Evolutionary conservation across 306 rosid species (phyloP).

Genomic region (Ochetophila trinervis): DNA sequence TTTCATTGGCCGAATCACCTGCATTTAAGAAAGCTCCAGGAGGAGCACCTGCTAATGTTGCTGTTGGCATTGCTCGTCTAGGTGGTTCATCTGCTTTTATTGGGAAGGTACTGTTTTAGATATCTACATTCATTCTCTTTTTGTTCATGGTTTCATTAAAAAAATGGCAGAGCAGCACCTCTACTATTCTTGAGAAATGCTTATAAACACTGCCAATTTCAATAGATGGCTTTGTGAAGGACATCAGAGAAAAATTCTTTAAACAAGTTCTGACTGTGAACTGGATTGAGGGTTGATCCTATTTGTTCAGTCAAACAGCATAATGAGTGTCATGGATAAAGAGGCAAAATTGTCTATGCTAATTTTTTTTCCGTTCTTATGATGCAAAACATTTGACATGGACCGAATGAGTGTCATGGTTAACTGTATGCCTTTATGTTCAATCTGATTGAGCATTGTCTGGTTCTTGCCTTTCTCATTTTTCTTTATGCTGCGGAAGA

Average conservation of each 20-base stretch:
- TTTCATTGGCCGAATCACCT: conserved; percentile 87
- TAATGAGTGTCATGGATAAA: too few species aligned
- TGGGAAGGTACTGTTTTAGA: conserved; percentile 63
- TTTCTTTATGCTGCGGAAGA: too few species aligned
- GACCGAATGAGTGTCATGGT: too few species aligned
- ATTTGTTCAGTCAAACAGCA: too few species aligned
- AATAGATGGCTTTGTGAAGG: too few species aligned
- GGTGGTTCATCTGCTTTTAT: conserved; percentile 95
- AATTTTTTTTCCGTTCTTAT: too few species aligned
- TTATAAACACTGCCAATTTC: not conserved
- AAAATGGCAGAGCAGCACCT: conserved; percentile 10
- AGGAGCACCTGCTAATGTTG: conserved; percentile 98
- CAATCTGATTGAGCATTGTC: too few species aligned
- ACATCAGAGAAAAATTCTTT: not conserved
- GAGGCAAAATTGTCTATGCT: too few species aligned
- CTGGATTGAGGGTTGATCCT: too few species aligned
- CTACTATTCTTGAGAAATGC: not conserved
- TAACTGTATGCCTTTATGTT: too few species aligned
- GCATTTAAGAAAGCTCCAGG: conserved; percentile 96
- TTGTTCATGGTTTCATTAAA: conserved; percentile 2
- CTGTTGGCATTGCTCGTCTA: conserved; percentile 87
- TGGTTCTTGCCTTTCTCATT: too few species aligned
- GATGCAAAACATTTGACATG: too few species aligned
- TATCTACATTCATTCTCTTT: conserved; percentile 14
- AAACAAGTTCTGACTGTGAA: not conserved